Conservation (phyloP, 2,329 filamentous ascomycete genomes). For the Paraphoma sp. region DNA sequence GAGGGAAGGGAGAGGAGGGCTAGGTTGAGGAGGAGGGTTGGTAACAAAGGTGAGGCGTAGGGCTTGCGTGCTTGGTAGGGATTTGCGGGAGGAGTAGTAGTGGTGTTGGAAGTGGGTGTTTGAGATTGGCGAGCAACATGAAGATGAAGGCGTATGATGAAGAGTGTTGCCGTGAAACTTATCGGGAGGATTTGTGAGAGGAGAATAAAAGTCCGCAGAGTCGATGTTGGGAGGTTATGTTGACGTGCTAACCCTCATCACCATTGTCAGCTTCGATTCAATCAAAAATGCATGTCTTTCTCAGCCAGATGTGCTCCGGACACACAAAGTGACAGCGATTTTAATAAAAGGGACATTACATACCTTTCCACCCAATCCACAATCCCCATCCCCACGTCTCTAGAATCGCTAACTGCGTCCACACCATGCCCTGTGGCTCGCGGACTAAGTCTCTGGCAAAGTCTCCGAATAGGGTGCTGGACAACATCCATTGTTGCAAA, state of each 20-base stretch:
- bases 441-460: slow-evolving; percentile 39
- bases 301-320: too few relatives aligned
- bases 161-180: slow-evolving; percentile 32
- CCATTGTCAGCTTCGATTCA: too few relatives aligned
- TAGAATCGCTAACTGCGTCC: slow-evolving; percentile 33
- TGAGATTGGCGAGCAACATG: not conserved
- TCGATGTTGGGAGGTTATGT: slow-evolving; percentile 9
- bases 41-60: slow-evolving; percentile 23
- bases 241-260: slow-evolving; percentile 13
- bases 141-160: slow-evolving; percentile 36
- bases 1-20: slow-evolving; percentile 27
- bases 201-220: slow-evolving; percentile 30
- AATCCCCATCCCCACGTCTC: slow-evolving; percentile 41
- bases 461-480: slow-evolving; percentile 31
- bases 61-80: not conserved
- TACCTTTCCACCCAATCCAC: slow-evolving; percentile 37
- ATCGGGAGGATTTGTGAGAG: slow-evolving; percentile 40
- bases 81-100: not conserved
- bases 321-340: too few relatives aligned
- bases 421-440: slow-evolving; percentile 28
- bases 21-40: slow-evolving; percentile 35
- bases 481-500: slow-evolving; percentile 32
- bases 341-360: not conserved
- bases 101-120: slow-evolving; percentile 19
- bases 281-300: too few relatives aligned